Percentiles rank a stretch among this genome's conserved stretches.
Evolutionary conservation across 2,329 filamentous ascomycete species (phyloP).

Genomic region (Cladophialophora exuberans): DNA sequence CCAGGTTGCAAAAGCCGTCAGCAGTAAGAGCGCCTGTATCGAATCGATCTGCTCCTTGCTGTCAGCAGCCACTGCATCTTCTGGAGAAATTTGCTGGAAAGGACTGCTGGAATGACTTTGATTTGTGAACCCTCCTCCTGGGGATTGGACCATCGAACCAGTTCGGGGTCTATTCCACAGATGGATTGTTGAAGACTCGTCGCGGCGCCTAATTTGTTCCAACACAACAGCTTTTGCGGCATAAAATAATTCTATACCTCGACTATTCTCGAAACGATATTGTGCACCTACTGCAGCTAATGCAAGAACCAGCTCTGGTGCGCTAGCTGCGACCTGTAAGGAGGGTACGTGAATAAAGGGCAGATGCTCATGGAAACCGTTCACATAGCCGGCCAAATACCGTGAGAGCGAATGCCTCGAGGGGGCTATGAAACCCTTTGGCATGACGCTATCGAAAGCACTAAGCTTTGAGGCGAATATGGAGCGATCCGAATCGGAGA

Average conservation of each 20-base stretch:
- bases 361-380: conserved; percentile 55
- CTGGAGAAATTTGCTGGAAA: conserved; percentile 41
- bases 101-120: conserved; percentile 49
- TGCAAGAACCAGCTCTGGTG: conserved; percentile 54
- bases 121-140: conserved; percentile 45
- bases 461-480: conserved; percentile 49
- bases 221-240: conserved; percentile 59
- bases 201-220: conserved; percentile 55
- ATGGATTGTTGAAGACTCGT: conserved; percentile 49
- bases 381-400: conserved; percentile 56
- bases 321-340: conserved; percentile 48
- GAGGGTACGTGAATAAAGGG: conserved; percentile 57
- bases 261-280: conserved; percentile 52
- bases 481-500: conserved; percentile 51
- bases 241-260: conserved; percentile 61
- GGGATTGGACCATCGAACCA: conserved; percentile 41
- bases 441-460: conserved; percentile 50
- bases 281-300: conserved; percentile 56
- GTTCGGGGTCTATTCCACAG: conserved; percentile 48
- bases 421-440: conserved; percentile 52
- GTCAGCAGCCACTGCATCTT: conserved; percentile 38
- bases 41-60: conserved; percentile 54
- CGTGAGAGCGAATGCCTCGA: conserved; percentile 53
- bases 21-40: conserved; percentile 53
- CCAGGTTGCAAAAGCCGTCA: conserved; percentile 65